A percentile compares a stretch with the other conserved stretches of the same genome.
Conservation (phyloP, 352 stramenopile species). For the Globisporangium nodosum region DNA sequence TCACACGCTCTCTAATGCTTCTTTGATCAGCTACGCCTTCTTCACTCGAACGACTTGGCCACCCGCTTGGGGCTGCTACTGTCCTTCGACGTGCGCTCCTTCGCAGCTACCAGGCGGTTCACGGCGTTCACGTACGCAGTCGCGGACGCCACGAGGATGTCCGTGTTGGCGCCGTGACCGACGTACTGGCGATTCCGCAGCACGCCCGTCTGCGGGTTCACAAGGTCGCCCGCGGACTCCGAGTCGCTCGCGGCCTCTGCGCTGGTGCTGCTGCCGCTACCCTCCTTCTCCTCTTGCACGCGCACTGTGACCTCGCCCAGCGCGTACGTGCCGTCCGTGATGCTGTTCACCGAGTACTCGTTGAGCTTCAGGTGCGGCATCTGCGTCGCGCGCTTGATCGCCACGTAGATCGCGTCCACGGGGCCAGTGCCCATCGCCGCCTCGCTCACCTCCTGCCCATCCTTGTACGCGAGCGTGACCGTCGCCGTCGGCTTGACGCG, state of each 20-base stretch:
- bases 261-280: constrained; percentile 10
- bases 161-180: constrained; percentile 84
- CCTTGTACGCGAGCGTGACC: constrained; percentile 84
- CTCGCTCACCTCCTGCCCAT: constrained; percentile 86
- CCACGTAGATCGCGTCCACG: constrained; percentile 85
- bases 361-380: constrained; percentile 82
- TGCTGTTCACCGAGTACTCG: constrained; percentile 85
- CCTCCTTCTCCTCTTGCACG: constrained; percentile 63
- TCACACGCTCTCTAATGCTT: background rate
- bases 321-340: constrained; percentile 83
- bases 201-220: constrained; percentile 86
- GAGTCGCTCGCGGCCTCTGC: constrained; percentile 28
- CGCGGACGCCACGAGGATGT: constrained; percentile 85
- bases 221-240: constrained; percentile 34
- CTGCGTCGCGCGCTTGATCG: constrained; percentile 79
- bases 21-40: background rate
- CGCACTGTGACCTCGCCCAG: constrained; percentile 86
- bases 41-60: constrained; percentile 23
- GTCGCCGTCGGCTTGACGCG: constrained; percentile 89
- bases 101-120: constrained; percentile 78
- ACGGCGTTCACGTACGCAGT: constrained; percentile 87
- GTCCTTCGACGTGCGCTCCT: constrained; percentile 32
- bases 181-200: constrained; percentile 83
- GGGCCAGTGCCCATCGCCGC: constrained; percentile 84
- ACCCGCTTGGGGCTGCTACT: constrained; percentile 11